Evolutionary conservation across 2,329 filamentous ascomycete species (phyloP).

Genomic region (Aaosphaeria arxii): DNA sequence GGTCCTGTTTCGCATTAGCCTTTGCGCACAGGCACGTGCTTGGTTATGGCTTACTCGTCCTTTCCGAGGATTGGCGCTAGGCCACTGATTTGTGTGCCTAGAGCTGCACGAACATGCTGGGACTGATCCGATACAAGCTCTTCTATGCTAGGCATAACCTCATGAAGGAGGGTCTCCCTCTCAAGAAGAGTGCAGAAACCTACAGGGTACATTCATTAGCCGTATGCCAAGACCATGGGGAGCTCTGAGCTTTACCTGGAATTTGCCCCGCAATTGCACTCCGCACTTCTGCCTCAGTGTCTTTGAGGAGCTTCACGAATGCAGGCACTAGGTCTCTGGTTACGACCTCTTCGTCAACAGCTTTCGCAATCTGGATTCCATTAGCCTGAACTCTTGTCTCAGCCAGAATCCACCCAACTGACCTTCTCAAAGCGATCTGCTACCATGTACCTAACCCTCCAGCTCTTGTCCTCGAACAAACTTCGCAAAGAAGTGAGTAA

Average conservation of each 20-base stretch:
- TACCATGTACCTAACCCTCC: constrained; percentile 99
- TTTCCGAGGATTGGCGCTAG: constrained; percentile 96
- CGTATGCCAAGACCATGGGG: constrained; percentile 3
- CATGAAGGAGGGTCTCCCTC: constrained; percentile 80
- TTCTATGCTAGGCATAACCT: constrained; percentile 95
- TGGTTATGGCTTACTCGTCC: constrained; percentile 70
- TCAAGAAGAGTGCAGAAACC: constrained; percentile 93
- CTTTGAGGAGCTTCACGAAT: constrained; percentile 96
- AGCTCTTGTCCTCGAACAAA: constrained; percentile 98
- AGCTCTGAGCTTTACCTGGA: constrained; percentile 55
- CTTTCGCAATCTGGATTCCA: constrained; percentile 79
- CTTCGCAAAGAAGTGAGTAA: constrained; percentile 85
- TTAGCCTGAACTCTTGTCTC: constrained; percentile 21
- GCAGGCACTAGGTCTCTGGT: constrained; percentile 90
- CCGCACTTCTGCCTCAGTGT: constrained; percentile 95
- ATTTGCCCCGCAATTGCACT: constrained; percentile 97
- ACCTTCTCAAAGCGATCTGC: constrained; percentile 98
- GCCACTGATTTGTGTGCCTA: constrained; percentile 95
- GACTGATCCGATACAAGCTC: constrained; percentile 94
- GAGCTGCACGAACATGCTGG: constrained; percentile 91
- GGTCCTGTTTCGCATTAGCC: constrained; percentile 57
- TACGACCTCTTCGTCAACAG: constrained; percentile 95
- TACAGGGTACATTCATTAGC: constrained; percentile 35
- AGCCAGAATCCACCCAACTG: constrained; percentile 2
- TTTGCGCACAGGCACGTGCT: constrained; percentile 21